These are phyloP conservation scores for Yamadazyma triangularis DNA, from an alignment of 1,139 yeast species.

Conservation along the genomic window DNA sequence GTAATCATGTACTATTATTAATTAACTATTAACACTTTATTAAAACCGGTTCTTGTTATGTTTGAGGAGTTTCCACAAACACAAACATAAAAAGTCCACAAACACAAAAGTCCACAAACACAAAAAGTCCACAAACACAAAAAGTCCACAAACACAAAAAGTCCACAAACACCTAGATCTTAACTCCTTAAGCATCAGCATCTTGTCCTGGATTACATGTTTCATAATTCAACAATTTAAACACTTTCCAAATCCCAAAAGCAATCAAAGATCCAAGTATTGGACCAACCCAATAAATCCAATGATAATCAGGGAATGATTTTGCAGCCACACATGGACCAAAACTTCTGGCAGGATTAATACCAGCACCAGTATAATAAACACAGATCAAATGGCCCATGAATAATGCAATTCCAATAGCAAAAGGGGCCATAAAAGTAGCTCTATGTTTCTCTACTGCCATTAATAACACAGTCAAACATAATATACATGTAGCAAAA, in stretches of 20 bases:
- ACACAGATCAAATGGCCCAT: conserved; percentile 80
- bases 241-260: conserved; percentile 59
- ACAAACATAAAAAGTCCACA: no score
- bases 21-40: no score
- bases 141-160: no score
- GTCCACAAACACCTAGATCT: no score
- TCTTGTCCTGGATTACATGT: conserved; percentile 74
- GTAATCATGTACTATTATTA: no score
- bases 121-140: no score
- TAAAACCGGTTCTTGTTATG: no score
- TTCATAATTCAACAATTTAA: conserved; percentile 65
- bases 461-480: conserved; percentile 73
- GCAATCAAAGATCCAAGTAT: conserved; percentile 66
- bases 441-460: conserved; percentile 83
- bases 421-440: conserved; percentile 77
- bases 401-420: conserved; percentile 78
- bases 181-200: conserved; percentile 27
- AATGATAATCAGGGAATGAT: conserved; percentile 76
- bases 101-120: no score
- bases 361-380: conserved; percentile 87
- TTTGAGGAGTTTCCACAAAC: no score
- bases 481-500: conserved; percentile 70
- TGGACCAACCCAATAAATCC: conserved; percentile 95
- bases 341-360: conserved; percentile 86
- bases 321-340: conserved; percentile 77